Base-by-base conservation (phyloP, 176 grass and related monocot species). In the Pontederia paniculata region DNA sequence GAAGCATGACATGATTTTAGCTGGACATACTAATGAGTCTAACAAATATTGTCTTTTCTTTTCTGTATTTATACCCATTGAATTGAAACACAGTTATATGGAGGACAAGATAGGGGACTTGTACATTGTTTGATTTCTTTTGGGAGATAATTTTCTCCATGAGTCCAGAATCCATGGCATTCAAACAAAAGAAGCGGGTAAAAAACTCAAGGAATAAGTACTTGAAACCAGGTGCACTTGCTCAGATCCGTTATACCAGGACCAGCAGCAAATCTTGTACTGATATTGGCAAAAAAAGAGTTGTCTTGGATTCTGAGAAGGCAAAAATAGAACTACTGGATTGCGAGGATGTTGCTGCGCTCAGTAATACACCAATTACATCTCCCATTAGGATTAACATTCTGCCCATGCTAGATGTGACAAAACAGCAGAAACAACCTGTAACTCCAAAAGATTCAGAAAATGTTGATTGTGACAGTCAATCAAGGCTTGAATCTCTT, bases 401-500 rank as follows among this genome's bases (percentile, higher is more conserved):
- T 51, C 48, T 12, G 4, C 48, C 18, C 14, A 5, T 41, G 12
- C 13, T 43, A 21, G 69, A 62, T 51, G 44, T 47, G 43, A 61
- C 43, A 15, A 82, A 81, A 55, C 74, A 18, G 3, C 78, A 52
- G 47, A 66, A 81, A 48, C 57, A 89, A 52, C 86, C 82, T 9
- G 78, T 23, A 73, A 81, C 79, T 25, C 86, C 91, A 1, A 89
- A 20, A 65, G 83, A 76, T 62, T 81, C 89, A 78, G 55, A 78
- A 69, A 72, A 72, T 63, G 37, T 53, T 60, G 73, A 76, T 31
- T 81, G 71, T 79, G 79, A 78, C 43, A 79, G 74, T 19, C 59
- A 76, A 62, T 95, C 90, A 61, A 79, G 76, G 31, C 86, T 96
- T 59, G 91, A 89, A 79, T 76, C 86, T 62, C 85, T 96, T 75